Evolutionary conservation across 768 basidiomycete species (phyloP), one percentile per base, ranked within the genome.

Genomic region (Rhodotorula diobovata): DNA sequence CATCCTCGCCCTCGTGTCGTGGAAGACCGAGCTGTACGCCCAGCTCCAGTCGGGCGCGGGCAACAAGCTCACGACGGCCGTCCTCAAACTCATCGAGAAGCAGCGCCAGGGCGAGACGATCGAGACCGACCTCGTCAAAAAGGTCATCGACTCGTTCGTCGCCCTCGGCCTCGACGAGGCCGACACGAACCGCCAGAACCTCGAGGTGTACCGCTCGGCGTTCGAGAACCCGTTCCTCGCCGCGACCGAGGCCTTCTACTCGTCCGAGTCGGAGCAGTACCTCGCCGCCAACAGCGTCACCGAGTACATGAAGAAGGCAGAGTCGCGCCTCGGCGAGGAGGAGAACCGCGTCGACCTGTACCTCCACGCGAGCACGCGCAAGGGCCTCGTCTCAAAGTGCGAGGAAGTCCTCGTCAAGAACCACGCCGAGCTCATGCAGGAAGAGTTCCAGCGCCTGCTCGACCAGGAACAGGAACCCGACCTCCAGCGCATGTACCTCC

Each of bases 391-490:
- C 63, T 76, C 76, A 45, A 81, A 79, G 64, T 97, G 94, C 83
- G 95, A 99, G 80, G 86, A 90, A 72, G 90, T 91, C 37, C 87
- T 99, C 74, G 93, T 99, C 77, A 86, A 89, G 67, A 89, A 89
- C 74, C 93, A 95, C 78, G 84, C 88, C 58, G 85, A 87, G 70
- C 81, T 88, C 55, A 89, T 99, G 87, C 90, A 90, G 88, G 91
- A 94, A 70, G 91, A 88, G 80, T 97, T 98, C 84, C 92, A 94
- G 80, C 83, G 83, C 34, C 69, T 74, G 15, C 87, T 94, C 74
- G 94, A 97, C 80, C 93, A 85, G 80, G 95, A 97, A 81, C 91
- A 93, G 81, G 89, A 93, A 68, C 90, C 93, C 80, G 95, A 98
- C 78, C 84, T 99, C 54, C 91, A 91, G 76, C 86, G 94, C 54